Evolutionary conservation across 1,284 basidiomycete species (phyloP), one percentile per base, ranked within the genome.

Genomic region (Trametes hirsuta): DNA sequence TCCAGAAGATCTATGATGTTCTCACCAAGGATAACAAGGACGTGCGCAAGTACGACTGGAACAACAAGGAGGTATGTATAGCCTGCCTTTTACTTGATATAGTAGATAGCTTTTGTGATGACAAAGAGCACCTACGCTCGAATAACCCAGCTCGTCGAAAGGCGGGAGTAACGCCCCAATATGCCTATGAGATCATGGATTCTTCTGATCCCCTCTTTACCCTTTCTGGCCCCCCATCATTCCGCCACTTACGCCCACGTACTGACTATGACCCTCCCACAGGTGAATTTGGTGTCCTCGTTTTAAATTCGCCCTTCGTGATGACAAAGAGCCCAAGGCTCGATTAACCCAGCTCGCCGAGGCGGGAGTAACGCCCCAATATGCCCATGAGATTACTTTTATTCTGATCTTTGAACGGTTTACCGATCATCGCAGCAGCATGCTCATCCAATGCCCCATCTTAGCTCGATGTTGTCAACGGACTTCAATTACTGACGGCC

Each of bases 401-500:
- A 67, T 68, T 79, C 80, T 84, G 82, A 86, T 54, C 57, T 58
- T 58, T 47, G 50, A 25, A 15, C 12, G 11, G 11, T 6, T 34
- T 41, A 11, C 2, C 25, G 8, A 24, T 4, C 8, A 8, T 30
- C 30, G 30, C 30, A 30, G 30, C 8, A 30, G 4, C 10, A 0
- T 53, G 4, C 42, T 53, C 12, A 37, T 30, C 62, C 49, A 14
- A 64, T 50, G 25, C 8, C 15, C 34, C 24, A 15, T 40, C 44
- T 2, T 72, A 98, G 97, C 91, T 99, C 69, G 97, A 98, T 71
- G 88, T 97, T 66, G 93, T 99, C 78, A 99, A 99, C 80, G 78
- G 87, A 48, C 87, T 99, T 53, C 85, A 88, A 69, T 87, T 99
- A 24, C 84, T 99, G 51, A 98, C 97, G 22, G 96, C 97, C 63